Evolutionary conservation across 257 asterid species (phyloP).

Genomic region (Rubia yunnanensis): DNA sequence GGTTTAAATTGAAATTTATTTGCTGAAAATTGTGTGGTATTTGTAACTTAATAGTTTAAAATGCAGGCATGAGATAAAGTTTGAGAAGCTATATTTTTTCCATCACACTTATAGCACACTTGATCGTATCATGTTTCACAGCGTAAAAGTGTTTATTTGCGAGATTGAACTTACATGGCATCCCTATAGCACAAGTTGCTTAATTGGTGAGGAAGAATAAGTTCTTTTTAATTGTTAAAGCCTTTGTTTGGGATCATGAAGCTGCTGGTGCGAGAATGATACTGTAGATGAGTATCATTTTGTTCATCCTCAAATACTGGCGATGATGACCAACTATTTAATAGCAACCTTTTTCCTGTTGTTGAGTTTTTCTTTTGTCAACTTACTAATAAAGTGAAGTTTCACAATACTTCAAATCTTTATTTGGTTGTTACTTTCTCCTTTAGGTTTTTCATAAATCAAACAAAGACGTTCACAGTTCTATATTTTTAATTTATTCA

Average conservation of each 20-base stretch:
- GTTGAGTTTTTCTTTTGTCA: not conserved
- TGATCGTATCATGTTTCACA: not conserved
- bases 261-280: not conserved
- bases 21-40: no score
- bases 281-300: no score
- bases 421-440: not conserved
- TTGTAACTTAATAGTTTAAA: not conserved
- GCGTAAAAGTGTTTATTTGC: not conserved
- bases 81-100: not conserved
- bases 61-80: not conserved
- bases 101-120: not conserved
- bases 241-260: not conserved
- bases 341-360: not conserved
- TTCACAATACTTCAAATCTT: not conserved
- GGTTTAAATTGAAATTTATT: no score
- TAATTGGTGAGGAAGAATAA: not conserved
- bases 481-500: not conserved
- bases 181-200: not conserved
- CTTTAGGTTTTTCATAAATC: not conserved
- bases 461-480: not conserved
- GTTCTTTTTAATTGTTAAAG: not conserved
- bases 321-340: not conserved
- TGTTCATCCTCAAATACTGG: not conserved
- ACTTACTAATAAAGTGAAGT: not conserved
- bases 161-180: no score